Evolutionary conservation across 495 filamentous ascomycete species (phyloP), one percentile per base, ranked within the genome.

Genomic region (Daldinia caldariorum): DNA sequence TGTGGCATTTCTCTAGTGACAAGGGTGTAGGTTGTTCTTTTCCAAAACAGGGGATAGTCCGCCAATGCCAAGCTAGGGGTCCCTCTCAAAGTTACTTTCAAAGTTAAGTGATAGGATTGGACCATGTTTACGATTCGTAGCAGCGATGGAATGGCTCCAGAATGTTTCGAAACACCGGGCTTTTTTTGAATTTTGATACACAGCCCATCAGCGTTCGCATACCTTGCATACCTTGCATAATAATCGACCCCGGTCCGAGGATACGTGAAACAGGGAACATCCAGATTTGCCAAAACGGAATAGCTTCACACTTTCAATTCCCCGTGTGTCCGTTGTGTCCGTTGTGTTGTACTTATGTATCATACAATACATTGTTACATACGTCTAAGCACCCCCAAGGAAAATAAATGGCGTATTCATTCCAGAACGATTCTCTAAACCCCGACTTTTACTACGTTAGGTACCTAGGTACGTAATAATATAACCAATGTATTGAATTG

Each of bases 101-200:
- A 34, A 1, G 34, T 34, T 49, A 50, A 49, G 41, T 26, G 56
- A 55, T 62, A 58, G 32, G 47, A 29, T 60, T 35, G 34, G 67
- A 60, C 39, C 54, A 47, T 60, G 47, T 50, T 64, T 50, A n/a
- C n/a, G n/a, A n/a, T n/a, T n/a, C n/a, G n/a, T n/a, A 53, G 49
- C 20, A 60, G 49, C 29, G 34, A 57, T 67, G 62, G 69, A 64
- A 64, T 68, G 47, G 64, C n/a, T 50, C 59, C 56, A 57, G 63
- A 63, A 35, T 72, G 65, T 66, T 69, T 72, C 65, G 65, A 72
- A 72, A 69, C 70, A 53, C 50, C 61, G 32, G 53, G 31, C 13
- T 62, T 60, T 64, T 35, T n/a, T n/a, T n/a, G n/a, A n/a, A n/a
- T n/a, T n/a, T 35, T 35, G 69, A 72, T 53, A 72, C 69, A 72